Evolutionary conservation across 2,329 filamentous ascomycete species (phyloP).

Genomic region (Apiospora aurea): DNA sequence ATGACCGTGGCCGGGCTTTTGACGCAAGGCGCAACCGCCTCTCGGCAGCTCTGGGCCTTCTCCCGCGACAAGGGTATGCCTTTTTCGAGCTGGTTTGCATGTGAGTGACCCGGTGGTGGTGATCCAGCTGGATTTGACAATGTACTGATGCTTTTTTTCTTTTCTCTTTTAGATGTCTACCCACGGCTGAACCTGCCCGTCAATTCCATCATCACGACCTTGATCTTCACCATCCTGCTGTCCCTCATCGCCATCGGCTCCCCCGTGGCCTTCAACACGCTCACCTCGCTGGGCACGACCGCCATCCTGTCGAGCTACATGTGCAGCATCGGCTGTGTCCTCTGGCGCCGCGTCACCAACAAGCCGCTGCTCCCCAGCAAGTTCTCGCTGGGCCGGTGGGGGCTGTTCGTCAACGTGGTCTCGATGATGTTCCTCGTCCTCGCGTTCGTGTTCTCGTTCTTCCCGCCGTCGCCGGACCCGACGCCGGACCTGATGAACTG

Average conservation of each 20-base stretch:
- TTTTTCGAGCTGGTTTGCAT: slow-evolving; percentile 39
- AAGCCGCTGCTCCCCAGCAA: slow-evolving; percentile 43
- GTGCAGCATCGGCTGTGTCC: slow-evolving; percentile 42
- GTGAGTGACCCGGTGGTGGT: not conserved
- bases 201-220: slow-evolving; percentile 42
- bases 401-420: slow-evolving; percentile 52
- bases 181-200: slow-evolving; percentile 40
- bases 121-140: not conserved
- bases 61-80: slow-evolving; percentile 46
- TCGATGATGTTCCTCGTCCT: slow-evolving; percentile 59
- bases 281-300: slow-evolving; percentile 43
- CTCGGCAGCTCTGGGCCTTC: slow-evolving; percentile 42
- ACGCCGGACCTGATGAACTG: not conserved
- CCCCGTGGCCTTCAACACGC: slow-evolving; percentile 43
- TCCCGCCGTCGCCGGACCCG: slow-evolving; percentile 44
- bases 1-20: slow-evolving; percentile 37
- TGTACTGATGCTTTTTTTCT: not conserved
- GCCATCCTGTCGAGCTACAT: slow-evolving; percentile 44
- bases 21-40: slow-evolving; percentile 40
- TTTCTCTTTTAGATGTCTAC: slow-evolving; percentile 30
- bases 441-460: slow-evolving; percentile 63
- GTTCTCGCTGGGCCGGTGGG: slow-evolving; percentile 55
- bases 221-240: slow-evolving; percentile 40
- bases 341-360: slow-evolving; percentile 44
- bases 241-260: slow-evolving; percentile 45